A percentile compares a stretch with the other conserved stretches of the same genome.
phyloP scores from a whole-genome alignment of 177 flowering plant species.

The Vitis hybrid region DNA sequence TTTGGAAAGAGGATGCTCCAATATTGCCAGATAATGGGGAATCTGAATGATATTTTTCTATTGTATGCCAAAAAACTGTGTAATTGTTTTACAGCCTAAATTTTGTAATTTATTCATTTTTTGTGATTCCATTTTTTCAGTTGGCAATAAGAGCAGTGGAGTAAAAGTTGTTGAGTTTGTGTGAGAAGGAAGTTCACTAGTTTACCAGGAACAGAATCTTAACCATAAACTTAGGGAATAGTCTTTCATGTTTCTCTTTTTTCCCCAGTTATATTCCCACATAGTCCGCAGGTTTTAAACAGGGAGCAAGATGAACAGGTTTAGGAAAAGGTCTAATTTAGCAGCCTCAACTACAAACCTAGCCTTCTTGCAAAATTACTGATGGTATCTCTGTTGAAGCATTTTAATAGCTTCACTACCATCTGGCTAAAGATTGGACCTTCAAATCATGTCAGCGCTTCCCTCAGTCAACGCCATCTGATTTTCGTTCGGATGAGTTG shows the following conservation, averaged over 20 bases:
- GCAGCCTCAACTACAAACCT: too few species aligned
- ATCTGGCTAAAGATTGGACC: too few species aligned
- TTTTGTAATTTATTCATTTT: neutral
- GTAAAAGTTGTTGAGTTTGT: neutral
- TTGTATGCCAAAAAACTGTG: neutral
- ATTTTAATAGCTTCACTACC: too few species aligned
- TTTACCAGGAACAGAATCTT: too few species aligned
- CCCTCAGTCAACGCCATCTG: neutral
- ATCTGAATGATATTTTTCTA: constrained; percentile 1
- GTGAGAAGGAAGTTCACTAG: neutral
- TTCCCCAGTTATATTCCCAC: too few species aligned
- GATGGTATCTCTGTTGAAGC: too few species aligned
- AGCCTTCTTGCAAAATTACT: too few species aligned
- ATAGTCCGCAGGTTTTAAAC: too few species aligned
- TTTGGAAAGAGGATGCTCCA: constrained; percentile 42
- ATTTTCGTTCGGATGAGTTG: neutral
- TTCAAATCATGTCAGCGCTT: neutral
- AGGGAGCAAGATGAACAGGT: too few species aligned
- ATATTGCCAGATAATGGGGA: constrained; percentile 5
- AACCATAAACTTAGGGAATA: too few species aligned
- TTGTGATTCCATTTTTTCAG: neutral
- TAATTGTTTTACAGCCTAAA: neutral
- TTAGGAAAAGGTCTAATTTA: too few species aligned
- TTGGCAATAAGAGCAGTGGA: neutral
- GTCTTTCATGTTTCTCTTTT: too few species aligned